These are phyloP conservation scores for Gracilaria vermiculophylla DNA, from an alignment of 23 red algal genomes.

Conservation along the genomic window DNA sequence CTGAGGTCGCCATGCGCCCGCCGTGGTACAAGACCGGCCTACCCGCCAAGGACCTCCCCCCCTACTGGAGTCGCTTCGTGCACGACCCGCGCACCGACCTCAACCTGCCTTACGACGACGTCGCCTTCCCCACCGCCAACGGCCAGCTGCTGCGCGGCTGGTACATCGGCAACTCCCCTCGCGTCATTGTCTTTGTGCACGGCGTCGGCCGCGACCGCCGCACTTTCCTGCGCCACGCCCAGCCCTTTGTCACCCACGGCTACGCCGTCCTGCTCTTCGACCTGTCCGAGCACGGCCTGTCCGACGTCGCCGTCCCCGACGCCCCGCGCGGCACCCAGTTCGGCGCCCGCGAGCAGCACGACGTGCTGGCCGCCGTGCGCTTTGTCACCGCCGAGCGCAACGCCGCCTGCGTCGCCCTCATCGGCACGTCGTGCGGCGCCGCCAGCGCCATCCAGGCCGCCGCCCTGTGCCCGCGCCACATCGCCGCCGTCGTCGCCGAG, in stretches of 20 bases:
- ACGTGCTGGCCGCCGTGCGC: constrained; percentile 75
- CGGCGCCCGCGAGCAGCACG: constrained; percentile 85
- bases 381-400: constrained; percentile 20
- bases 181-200: constrained; percentile 46
- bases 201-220: constrained; percentile 63
- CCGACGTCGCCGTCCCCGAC: not conserved
- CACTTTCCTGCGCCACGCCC: constrained; percentile 44
- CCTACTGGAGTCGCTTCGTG: constrained; percentile 80
- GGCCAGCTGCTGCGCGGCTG: constrained; percentile 58
- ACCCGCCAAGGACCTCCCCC: constrained; percentile 51
- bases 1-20: constrained; percentile 92
- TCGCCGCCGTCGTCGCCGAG: constrained; percentile 79
- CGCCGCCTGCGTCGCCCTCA: constrained; percentile 50
- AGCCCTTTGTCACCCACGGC: not conserved
- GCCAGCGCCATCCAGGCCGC: constrained; percentile 77
- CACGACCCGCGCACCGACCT: constrained; percentile 81
- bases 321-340: constrained; percentile 66
- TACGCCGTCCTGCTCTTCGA: constrained; percentile 44
- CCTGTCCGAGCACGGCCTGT: constrained; percentile 49
- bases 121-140: not conserved
- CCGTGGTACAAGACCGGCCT: constrained; percentile 83
- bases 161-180: constrained; percentile 50
- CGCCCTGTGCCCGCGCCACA: constrained; percentile 22
- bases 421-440: constrained; percentile 96
- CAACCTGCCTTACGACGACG: constrained; percentile 53